Conservation (phyloP, 768 basidiomycete species). For the Lyophyllum semitale region DNA sequence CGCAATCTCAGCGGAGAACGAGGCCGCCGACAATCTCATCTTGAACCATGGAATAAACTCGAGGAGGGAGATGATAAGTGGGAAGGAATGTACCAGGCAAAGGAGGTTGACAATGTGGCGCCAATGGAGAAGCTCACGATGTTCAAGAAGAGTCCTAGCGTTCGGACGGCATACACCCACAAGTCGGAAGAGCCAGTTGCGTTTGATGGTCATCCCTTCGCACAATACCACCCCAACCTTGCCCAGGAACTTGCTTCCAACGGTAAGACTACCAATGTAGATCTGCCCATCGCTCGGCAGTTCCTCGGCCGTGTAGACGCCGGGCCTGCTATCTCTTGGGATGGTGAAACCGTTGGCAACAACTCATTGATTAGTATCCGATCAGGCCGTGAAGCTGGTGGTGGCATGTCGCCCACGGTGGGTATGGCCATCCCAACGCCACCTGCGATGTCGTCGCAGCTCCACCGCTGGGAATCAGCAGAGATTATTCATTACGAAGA, state of each 20-base stretch:
- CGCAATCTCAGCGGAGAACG: slow-evolving; percentile 42
- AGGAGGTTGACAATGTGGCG: slow-evolving; percentile 43
- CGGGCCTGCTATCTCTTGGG: slow-evolving; percentile 51
- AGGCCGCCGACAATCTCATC: slow-evolving; percentile 45
- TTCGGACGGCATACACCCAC: slow-evolving; percentile 52
- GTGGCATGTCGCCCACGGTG: slow-evolving; percentile 51
- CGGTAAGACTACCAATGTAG: slow-evolving; percentile 16
- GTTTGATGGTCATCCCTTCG: slow-evolving; percentile 51
- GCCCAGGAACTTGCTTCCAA: slow-evolving; percentile 52
- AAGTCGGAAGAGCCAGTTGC: slow-evolving; percentile 44
- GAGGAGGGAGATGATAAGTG: slow-evolving; percentile 50
- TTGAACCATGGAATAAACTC: slow-evolving; percentile 61
- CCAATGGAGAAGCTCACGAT: slow-evolving; percentile 66
- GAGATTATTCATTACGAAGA: slow-evolving; percentile 54
- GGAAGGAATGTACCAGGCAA: slow-evolving; percentile 46
- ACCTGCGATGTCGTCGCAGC: slow-evolving; percentile 46
- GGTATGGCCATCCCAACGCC: slow-evolving; percentile 66
- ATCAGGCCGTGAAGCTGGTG: slow-evolving; percentile 37
- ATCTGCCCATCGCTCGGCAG: slow-evolving; percentile 40
- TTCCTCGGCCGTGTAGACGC: slow-evolving; percentile 47
- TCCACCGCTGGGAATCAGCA: slow-evolving; percentile 71
- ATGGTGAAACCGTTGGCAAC: slow-evolving; percentile 48
- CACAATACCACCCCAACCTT: slow-evolving; percentile 58
- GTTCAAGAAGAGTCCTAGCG: slow-evolving; percentile 66
- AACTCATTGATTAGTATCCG: slow-evolving; percentile 52